Base-by-base conservation (phyloP, 2,329 filamentous ascomycete species). In the Microcyclospora tardicrescens region DNA sequence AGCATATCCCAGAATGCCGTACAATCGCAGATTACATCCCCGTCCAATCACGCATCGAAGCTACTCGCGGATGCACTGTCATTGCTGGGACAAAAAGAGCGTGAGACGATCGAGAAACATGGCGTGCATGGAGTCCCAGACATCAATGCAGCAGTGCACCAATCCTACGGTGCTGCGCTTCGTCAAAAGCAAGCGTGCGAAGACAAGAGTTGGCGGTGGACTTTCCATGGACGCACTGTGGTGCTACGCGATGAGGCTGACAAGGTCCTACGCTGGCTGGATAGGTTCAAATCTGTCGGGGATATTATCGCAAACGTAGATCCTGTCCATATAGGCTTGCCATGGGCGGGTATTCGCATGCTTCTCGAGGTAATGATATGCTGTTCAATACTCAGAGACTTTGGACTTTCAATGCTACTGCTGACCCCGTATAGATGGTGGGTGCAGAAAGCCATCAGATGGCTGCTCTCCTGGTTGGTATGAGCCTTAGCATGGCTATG, bases 271-370 rank as follows among this genome's bases (percentile, higher is more conserved):
- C 16, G 15, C 5, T 58, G 47, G 44, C 30, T 57, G 16, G 44
- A 57, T 15, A 48, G 39, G 28, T 60, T 60, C 43, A 57, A 51
- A 40, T 33, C 45, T 16, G 43, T 59, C 30, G 55, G 55, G 0
- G 53, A 61, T 47, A 42, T 53, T 35, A 49, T 49, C 0, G 43
- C 56, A 15, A 50, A 57, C 35, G 57, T 53, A 43, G 52, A 61
- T 38, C 54, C 58, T 2, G 47, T 40, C 10, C 54, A 60, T 47
- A 54, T 55, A 13, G 47, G 50, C 19, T 46, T 61, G 29, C 58
- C 54, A 12, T 62, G 52, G 56, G 53, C 55, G 24, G 52, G 43
- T 11, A 41, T 60, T 35, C 49, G 55, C 9, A 47, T 59, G 32
- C 35, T 61, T 14, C 49, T 61, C 5, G 47, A 57, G 37, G 59